Percentiles rank a stretch among this genome's conserved stretches.
Conservation (phyloP, 208 protist species). For the Leptomonas pyrrhocoris region DNA sequence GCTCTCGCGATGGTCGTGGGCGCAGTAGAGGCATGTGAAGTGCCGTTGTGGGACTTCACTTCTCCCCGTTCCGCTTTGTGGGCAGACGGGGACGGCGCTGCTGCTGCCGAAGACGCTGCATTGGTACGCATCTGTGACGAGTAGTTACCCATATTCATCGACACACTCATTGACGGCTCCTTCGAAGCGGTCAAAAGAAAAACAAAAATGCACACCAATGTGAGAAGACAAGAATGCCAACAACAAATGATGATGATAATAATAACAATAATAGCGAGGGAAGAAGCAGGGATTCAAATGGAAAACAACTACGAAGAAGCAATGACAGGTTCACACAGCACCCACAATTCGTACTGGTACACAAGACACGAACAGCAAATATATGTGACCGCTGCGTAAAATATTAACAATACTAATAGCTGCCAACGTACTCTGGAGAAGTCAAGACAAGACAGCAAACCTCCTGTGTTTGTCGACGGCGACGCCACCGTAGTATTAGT, state of each 20-base stretch:
- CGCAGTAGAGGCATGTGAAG: neutral
- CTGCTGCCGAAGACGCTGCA: neutral
- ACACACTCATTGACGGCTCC: neutral
- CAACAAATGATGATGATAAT: neutral
- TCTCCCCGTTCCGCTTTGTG: neutral
- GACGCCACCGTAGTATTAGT: too few species aligned
- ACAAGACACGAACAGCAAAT: too few species aligned
- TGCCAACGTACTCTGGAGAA: too few species aligned
- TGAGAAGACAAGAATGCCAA: neutral
- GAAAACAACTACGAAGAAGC: constrained; percentile 2
- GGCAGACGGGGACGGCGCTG: neutral
- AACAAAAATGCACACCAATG: neutral
- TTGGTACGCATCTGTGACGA: neutral
- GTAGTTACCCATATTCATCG: constrained; percentile 6
- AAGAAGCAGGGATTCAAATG: neutral
- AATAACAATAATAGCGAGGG: neutral
- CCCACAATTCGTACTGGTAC: too few species aligned
- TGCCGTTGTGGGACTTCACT: neutral
- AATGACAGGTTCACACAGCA: too few species aligned
- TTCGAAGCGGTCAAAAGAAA: too few species aligned
- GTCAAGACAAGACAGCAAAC: too few species aligned
- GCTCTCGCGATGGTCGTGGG: neutral
- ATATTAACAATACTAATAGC: too few species aligned
- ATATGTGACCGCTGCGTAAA: too few species aligned
- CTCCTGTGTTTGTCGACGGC: too few species aligned